Conservation (phyloP, 1,139 yeast genomes). For the Suhomyces bokatorum region DNA sequence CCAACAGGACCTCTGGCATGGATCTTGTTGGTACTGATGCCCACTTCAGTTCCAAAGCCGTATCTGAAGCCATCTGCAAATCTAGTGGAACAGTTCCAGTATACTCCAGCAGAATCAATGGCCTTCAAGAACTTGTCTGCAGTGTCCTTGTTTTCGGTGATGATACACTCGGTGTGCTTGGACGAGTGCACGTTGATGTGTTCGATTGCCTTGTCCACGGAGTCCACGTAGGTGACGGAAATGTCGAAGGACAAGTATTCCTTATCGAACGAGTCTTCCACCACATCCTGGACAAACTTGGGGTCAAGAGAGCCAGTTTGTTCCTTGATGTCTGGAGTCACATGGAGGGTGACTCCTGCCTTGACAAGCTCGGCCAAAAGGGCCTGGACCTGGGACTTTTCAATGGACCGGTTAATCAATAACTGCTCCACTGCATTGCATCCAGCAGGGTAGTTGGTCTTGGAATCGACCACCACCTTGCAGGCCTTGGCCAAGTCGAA, state of each 20-base stretch:
- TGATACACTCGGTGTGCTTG: constrained; percentile 91
- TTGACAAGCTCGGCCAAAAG: constrained; percentile 52
- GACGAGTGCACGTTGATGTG: constrained; percentile 93
- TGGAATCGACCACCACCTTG: constrained; percentile 76
- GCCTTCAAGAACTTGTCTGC: constrained; percentile 83
- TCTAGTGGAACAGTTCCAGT: constrained; percentile 96
- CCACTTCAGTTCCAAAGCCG: constrained; percentile 98
- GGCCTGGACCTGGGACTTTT: constrained; percentile 37
- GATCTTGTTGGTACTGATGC: constrained; percentile 92
- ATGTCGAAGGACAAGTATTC: constrained; percentile 84
- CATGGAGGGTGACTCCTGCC: constrained; percentile 74
- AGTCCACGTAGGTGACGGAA: constrained; percentile 63
- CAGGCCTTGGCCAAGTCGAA: constrained; percentile 79
- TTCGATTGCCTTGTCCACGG: constrained; percentile 66
- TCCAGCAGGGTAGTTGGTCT: constrained; percentile 97
- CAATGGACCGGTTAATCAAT: constrained; percentile 60
- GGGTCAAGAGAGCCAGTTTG: constrained; percentile 16
- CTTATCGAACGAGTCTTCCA: constrained; percentile 62
- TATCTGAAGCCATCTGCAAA: constrained; percentile 98
- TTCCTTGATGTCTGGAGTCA: constrained; percentile 51
- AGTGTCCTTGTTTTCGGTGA: constrained; percentile 66
- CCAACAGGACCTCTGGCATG: constrained; percentile 99
- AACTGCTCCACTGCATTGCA: constrained; percentile 95
- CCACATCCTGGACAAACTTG: constrained; percentile 27
- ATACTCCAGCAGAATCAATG: constrained; percentile 95